phyloP scores from a whole-genome alignment of 495 filamentous ascomycete genomes.

The Mycothermus thermophilus region DNA sequence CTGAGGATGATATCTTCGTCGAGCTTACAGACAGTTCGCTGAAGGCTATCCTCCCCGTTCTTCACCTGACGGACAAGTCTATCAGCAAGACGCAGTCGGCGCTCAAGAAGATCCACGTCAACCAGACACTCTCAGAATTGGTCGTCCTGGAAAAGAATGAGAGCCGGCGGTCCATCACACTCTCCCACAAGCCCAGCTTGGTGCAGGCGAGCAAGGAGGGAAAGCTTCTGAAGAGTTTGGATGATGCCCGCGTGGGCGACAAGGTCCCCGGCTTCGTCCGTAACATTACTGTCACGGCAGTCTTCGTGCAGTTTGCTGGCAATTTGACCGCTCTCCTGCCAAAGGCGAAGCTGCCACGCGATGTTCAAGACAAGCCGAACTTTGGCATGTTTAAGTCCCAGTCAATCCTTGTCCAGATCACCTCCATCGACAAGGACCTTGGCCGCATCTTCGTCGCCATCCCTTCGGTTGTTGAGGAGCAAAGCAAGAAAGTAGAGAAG shows the following conservation, averaged over 20 bases:
- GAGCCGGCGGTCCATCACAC: slow-evolving; percentile 51
- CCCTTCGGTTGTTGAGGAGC: slow-evolving; percentile 14
- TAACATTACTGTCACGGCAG: slow-evolving; percentile 60
- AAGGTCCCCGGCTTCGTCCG: slow-evolving; percentile 69
- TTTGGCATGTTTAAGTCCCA: slow-evolving; percentile 67
- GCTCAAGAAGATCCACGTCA: slow-evolving; percentile 65
- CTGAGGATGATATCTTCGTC: slow-evolving; percentile 60
- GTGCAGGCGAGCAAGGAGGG: slow-evolving; percentile 57
- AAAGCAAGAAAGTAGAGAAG: slow-evolving; percentile 12
- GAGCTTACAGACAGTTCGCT: slow-evolving; percentile 57
- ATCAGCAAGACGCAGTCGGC: slow-evolving; percentile 55
- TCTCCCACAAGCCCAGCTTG: slow-evolving; percentile 70
- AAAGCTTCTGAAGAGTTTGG: slow-evolving; percentile 49
- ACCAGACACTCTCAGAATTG: slow-evolving; percentile 70
- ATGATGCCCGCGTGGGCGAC: slow-evolving; percentile 54
- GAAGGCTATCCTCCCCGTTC: slow-evolving; percentile 58
- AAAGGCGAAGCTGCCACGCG: slow-evolving; percentile 57
- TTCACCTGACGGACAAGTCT: slow-evolving; percentile 73
- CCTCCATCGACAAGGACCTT: slow-evolving; percentile 46
- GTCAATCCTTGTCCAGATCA: slow-evolving; percentile 53
- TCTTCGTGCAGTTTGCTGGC: slow-evolving; percentile 73
- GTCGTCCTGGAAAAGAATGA: slow-evolving; percentile 68
- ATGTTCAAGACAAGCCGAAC: slow-evolving; percentile 47
- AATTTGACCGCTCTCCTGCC: slow-evolving; percentile 64
- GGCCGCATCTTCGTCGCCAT: slow-evolving; percentile 27